Percentiles rank a stretch among this genome's conserved stretches.
These are phyloP conservation scores for Bretziella fagacearum DNA, from an alignment of 2,329 filamentous ascomycete genomes.

Conservation along the genomic window DNA sequence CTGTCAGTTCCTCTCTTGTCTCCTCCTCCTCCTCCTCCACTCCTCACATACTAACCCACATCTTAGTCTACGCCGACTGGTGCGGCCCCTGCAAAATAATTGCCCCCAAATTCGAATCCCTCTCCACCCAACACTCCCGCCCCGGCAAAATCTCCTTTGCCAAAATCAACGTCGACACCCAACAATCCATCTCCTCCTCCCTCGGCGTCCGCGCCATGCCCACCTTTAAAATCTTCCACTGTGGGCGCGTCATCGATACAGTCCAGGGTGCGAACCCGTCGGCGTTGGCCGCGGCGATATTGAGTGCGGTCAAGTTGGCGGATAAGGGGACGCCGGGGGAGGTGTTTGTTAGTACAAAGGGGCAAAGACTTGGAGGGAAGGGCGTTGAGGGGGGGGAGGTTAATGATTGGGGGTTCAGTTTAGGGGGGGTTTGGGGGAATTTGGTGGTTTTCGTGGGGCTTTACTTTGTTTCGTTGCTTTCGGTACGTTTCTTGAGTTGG, in stretches of 20 bases:
- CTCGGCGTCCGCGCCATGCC: slow-evolving; percentile 80
- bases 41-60: background rate
- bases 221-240: slow-evolving; percentile 83
- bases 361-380: slow-evolving; percentile 38
- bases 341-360: slow-evolving; percentile 33
- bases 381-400: slow-evolving; percentile 16
- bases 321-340: slow-evolving; percentile 28
- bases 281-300: slow-evolving; percentile 59
- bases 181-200: slow-evolving; percentile 56
- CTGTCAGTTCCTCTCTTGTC: slow-evolving; percentile 44
- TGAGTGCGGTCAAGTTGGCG: slow-evolving; percentile 44
- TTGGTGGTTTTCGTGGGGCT: slow-evolving; percentile 39
- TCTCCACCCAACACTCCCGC: slow-evolving; percentile 63
- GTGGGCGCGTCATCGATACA: slow-evolving; percentile 53
- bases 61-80: slow-evolving; percentile 80
- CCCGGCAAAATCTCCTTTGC: slow-evolving; percentile 73
- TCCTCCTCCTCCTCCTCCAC: background rate
- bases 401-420: slow-evolving; percentile 24
- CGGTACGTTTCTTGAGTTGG: slow-evolving; percentile 26
- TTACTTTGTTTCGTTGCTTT: slow-evolving; percentile 44
- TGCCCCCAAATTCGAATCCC: slow-evolving; percentile 71
- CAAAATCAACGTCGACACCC: slow-evolving; percentile 80
- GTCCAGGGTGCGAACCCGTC: slow-evolving; percentile 68
- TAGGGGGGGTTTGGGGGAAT: slow-evolving; percentile 25
- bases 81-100: slow-evolving; percentile 89